These are phyloP conservation scores for Pisolithus tinctorius DNA, from an alignment of 768 basidiomycete species.

Conservation along the genomic window DNA sequence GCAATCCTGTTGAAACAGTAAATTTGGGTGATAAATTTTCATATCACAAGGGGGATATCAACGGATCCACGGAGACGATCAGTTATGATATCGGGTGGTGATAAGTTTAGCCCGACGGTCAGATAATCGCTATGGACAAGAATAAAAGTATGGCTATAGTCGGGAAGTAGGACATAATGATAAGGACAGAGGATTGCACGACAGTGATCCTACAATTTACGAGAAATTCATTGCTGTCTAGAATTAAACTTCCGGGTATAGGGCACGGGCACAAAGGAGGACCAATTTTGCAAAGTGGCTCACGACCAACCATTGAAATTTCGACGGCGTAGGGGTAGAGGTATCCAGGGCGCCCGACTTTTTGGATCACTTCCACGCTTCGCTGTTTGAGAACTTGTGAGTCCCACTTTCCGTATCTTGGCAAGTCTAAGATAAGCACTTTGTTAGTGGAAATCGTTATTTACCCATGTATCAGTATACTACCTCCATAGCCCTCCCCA, in stretches of 20 bases:
- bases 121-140: too few species aligned
- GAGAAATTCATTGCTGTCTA: too few species aligned
- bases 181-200: too few species aligned
- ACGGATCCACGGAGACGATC: too few species aligned
- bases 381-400: slow-evolving; percentile 24
- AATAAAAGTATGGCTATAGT: too few species aligned
- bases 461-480: slow-evolving; percentile 8
- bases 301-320: slow-evolving; percentile 35
- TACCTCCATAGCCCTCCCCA: slow-evolving; percentile 61
- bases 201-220: too few species aligned
- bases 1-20: background rate
- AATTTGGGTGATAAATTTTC: background rate
- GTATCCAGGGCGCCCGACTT: slow-evolving; percentile 27
- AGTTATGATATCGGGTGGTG: too few species aligned
- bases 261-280: background rate
- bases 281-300: slow-evolving; percentile 1
- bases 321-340: slow-evolving; percentile 34
- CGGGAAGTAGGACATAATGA: too few species aligned
- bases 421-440: slow-evolving; percentile 27
- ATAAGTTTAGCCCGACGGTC: too few species aligned
- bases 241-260: too few species aligned
- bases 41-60: too few species aligned
- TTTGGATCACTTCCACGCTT: slow-evolving; percentile 12
- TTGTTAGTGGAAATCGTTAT: slow-evolving; percentile 5
- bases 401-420: slow-evolving; percentile 40